Base-by-base conservation (phyloP, 176 grass and related monocot species). In the Cymbopogon citratus region DNA sequence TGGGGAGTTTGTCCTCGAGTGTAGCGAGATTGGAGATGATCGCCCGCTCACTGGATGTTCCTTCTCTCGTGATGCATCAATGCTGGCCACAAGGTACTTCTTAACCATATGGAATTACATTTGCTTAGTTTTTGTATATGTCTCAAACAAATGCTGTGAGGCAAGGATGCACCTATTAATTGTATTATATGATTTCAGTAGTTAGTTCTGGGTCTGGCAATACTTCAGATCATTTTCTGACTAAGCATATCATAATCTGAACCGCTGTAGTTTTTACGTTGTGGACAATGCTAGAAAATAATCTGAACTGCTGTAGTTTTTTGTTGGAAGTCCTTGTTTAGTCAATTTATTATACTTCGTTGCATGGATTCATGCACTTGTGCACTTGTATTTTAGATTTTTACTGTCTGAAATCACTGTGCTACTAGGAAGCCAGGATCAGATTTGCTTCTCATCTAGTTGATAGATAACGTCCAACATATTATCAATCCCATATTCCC, bases 11-110 rank as follows among this genome's bases (percentile, higher is more conserved):
- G 84, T 89, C 71, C 85, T 98, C 5, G 92, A 98, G 72, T 98
- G 90, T 80, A 95, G 90, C 76, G 95, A 98, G 81, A 94, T 98
- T 81, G 95, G 90, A 34, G 95, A 98, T 81, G 86, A 91, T 35
- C 83, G 95, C 9, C 95, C 95, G 1, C 95, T 98, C 51, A 91
- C 90, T 0, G 90, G 88, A 34, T 98, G 92, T 67, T 98, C 95
- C 31, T 98, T 98, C 88, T 98, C 95, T 64, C 76, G 66, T 7
- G 90, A 98, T 73, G 69, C 64, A 0, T 87, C 81, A 52, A 78
- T 94, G 87, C 92, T 98, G 3, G 95, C 95, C 49, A 98, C 92
- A 78, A 92, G 95, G 92, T 93, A 89, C 38, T 38, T 28, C 76
- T 33, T 51, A 60, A 39, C 67, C 38, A 34, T 18, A 33, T 10